These are phyloP conservation scores for Leccinum sublutescens DNA, from an alignment of 768 basidiomycete species.

Conservation along the genomic window DNA sequence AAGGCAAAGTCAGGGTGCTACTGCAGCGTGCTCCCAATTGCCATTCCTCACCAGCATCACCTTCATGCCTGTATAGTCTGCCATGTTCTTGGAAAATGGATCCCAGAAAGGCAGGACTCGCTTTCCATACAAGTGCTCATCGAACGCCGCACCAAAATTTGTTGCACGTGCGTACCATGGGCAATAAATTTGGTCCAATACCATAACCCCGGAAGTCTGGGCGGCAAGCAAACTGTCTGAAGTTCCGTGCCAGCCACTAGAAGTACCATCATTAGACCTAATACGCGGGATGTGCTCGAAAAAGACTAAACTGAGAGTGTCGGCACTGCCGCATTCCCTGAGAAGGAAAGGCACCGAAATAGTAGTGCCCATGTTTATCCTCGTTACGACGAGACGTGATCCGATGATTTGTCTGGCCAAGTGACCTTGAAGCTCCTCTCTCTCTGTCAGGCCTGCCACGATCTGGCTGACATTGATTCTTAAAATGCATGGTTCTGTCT, in stretches of 20 bases:
- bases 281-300: constrained; percentile 36
- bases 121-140: constrained; percentile 50
- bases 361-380: constrained; percentile 48
- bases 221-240: constrained; percentile 63
- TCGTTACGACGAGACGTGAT: constrained; percentile 51
- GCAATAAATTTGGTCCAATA: constrained; percentile 50
- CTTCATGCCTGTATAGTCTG: constrained; percentile 59
- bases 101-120: constrained; percentile 44
- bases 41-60: constrained; percentile 24
- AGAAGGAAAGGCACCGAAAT: constrained; percentile 55
- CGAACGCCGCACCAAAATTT: constrained; percentile 59
- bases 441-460: constrained; percentile 39
- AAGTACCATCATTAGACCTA: constrained; percentile 4
- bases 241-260: constrained; percentile 21
- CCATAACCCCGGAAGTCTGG: constrained; percentile 50
- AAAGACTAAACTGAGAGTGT: constrained; percentile 51
- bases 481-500: constrained; percentile 2
- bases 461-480: constrained; percentile 33
- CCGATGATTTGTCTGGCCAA: constrained; percentile 50
- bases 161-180: constrained; percentile 40
- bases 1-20: not conserved
- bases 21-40: constrained; percentile 1
- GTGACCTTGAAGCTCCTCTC: constrained; percentile 46
- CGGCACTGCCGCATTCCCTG: constrained; percentile 20
- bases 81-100: constrained; percentile 50